Conservation (phyloP, 768 basidiomycete genomes). For the Crucibulum laeve region DNA sequence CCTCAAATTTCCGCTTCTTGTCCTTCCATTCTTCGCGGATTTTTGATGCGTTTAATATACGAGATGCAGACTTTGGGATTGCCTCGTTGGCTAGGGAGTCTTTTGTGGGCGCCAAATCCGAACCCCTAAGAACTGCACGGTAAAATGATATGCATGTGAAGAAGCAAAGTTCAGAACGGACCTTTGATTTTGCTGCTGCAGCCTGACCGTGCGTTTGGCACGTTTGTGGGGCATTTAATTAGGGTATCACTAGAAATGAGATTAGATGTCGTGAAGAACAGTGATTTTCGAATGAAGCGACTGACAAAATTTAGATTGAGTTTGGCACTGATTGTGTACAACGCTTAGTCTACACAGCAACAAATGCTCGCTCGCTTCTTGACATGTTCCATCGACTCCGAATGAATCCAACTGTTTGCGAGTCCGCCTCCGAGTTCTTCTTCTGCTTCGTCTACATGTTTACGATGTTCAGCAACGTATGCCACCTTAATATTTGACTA, state of each 20-base stretch:
- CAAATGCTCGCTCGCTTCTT: no score
- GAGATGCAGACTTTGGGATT: slow-evolving; percentile 64
- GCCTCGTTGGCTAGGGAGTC: slow-evolving; percentile 44
- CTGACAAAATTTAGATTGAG: no score
- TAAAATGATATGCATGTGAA: not conserved
- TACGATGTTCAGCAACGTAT: no score
- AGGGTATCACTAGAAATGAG: no score
- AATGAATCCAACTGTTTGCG: no score
- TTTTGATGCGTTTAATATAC: slow-evolving; percentile 59
- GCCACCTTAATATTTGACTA: no score
- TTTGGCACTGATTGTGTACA: no score
- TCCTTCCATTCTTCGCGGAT: slow-evolving; percentile 52
- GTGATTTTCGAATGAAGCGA: no score
- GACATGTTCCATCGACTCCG: no score
- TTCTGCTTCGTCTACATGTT: no score
- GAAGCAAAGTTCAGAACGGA: slow-evolving; percentile 19
- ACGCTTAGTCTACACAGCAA: no score
- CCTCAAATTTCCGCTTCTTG: slow-evolving; percentile 37
- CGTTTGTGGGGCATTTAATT: slow-evolving; percentile 71
- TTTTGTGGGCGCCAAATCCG: slow-evolving; percentile 45
- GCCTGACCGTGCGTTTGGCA: slow-evolving; percentile 47
- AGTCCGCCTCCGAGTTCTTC: no score
- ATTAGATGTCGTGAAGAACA: not conserved
- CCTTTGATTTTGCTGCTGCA: slow-evolving; percentile 37
- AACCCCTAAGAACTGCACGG: slow-evolving; percentile 30